Evolutionary conservation across 768 basidiomycete species (phyloP).

Genomic region (Calocybe cyanea): DNA sequence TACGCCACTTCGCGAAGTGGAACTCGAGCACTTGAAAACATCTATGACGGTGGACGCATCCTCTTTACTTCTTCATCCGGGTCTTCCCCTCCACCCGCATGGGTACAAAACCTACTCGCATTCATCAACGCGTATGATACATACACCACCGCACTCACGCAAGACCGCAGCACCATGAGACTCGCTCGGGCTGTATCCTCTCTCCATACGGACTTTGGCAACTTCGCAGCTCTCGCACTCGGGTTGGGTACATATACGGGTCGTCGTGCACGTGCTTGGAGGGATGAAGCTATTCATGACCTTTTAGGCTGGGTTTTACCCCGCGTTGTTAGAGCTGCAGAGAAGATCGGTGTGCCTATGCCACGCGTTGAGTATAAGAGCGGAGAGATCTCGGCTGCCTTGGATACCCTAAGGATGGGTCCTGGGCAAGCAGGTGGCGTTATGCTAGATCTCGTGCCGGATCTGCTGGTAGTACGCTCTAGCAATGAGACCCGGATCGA

Average conservation of each 20-base stretch:
- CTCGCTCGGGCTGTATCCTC: constrained; percentile 16
- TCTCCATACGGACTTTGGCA: constrained; percentile 9
- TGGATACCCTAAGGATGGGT: constrained; percentile 30
- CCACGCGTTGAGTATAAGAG: constrained; percentile 36
- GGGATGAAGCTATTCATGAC: constrained; percentile 20
- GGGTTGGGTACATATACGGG: constrained; percentile 5
- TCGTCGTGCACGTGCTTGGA: constrained; percentile 10
- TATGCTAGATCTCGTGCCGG: constrained; percentile 27
- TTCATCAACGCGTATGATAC: constrained; percentile 15
- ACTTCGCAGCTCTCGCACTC: constrained; percentile 9
- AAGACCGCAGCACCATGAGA: constrained; percentile 17
- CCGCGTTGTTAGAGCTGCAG: constrained; percentile 24
- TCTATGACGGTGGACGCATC: constrained; percentile 20
- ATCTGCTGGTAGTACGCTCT: constrained; percentile 28
- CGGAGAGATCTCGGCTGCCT: constrained; percentile 25
- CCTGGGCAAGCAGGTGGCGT: constrained; percentile 17
- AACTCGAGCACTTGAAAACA: constrained; percentile 17
- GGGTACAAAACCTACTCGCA: constrained; percentile 14
- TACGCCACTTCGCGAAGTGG: constrained; percentile 21
- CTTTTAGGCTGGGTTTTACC: constrained; percentile 33
- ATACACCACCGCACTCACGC: constrained; percentile 17
- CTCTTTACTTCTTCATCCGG: constrained; percentile 10
- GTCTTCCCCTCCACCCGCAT: constrained; percentile 3
- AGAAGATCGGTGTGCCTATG: constrained; percentile 26
- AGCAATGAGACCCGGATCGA: constrained; percentile 33